phyloP scores from a whole-genome alignment of 768 basidiomycete species.

The Rossbeevera mucosa region DNA sequence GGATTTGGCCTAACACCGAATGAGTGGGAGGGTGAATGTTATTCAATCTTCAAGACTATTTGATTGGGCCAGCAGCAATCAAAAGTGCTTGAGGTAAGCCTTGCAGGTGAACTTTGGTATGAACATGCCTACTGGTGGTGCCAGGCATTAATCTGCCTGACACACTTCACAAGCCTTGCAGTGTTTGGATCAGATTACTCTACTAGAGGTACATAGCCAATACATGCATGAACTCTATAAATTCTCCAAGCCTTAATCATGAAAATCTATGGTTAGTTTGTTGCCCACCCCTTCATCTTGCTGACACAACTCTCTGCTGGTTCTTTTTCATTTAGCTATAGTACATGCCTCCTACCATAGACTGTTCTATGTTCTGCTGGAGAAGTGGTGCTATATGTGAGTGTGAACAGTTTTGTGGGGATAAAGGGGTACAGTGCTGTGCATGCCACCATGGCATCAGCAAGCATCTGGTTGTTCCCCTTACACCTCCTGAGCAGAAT shows the following conservation, averaged over 20 bases:
- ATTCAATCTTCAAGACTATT: slow-evolving; percentile 12
- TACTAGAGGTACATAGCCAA: background rate
- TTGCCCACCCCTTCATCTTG: background rate
- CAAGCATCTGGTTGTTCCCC: background rate
- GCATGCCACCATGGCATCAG: background rate
- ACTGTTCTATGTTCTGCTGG: background rate
- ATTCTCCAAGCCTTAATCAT: background rate
- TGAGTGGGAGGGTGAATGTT: slow-evolving; percentile 16
- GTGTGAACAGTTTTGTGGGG: background rate
- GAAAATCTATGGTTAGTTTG: background rate
- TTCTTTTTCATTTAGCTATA: background rate
- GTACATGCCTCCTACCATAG: background rate
- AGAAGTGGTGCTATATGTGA: background rate
- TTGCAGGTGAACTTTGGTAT: slow-evolving; percentile 10
- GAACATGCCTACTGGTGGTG: slow-evolving; percentile 10
- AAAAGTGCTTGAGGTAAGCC: slow-evolving; percentile 4
- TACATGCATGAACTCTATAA: background rate
- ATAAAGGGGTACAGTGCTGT: background rate
- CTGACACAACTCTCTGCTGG: too few relatives aligned
- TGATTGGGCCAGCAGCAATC: background rate
- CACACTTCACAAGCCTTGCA: background rate
- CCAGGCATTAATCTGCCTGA: slow-evolving; percentile 3
- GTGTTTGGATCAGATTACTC: too few relatives aligned
- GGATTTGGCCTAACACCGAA: slow-evolving; percentile 10
- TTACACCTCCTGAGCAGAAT: too few relatives aligned